These are phyloP conservation scores for Solanum chiquidenum DNA, from an alignment of 257 asterid genomes.

Conservation along the genomic window DNA sequence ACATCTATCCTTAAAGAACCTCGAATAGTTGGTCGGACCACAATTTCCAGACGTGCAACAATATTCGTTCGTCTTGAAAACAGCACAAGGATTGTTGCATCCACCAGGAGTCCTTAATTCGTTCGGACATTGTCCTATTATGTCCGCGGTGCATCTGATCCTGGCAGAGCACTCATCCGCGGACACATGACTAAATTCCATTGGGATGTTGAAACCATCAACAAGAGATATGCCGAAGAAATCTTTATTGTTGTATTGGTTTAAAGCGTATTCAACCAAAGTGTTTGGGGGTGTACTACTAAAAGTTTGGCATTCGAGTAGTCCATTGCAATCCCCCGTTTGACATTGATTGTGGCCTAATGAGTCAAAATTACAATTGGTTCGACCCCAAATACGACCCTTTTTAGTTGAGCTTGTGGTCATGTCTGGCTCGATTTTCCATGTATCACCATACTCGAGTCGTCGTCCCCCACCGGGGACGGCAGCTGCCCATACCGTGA, in stretches of 20 bases:
- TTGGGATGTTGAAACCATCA: constrained; percentile 29
- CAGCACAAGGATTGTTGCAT: constrained; percentile 10
- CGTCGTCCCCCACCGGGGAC: constrained; percentile 12
- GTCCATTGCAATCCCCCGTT: constrained; percentile 48
- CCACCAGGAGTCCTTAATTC: constrained; percentile 9
- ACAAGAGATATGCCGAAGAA: constrained; percentile 20
- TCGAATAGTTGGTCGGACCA: background rate
- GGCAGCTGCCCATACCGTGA: constrained; percentile 32
- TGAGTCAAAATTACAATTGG: constrained; percentile 46
- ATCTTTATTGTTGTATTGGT: constrained; percentile 1
- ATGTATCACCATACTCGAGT: constrained; percentile 15
- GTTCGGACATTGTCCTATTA: background rate
- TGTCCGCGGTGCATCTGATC: background rate
- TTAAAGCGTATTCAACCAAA: constrained; percentile 28
- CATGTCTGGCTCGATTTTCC: constrained; percentile 8
- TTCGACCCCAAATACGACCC: constrained; percentile 49
- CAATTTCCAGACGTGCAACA: constrained; percentile 8
- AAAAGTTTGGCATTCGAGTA: constrained; percentile 14
- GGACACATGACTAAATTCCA: constrained; percentile 27
- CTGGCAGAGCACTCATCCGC: background rate
- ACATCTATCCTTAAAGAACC: constrained; percentile 8
- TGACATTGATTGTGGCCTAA: constrained; percentile 31
- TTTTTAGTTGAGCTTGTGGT: constrained; percentile 1
- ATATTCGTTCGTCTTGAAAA: background rate
- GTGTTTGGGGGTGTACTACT: constrained; percentile 26